These are phyloP conservation scores for Nigrospora osmanthi DNA, from an alignment of 2,329 filamentous ascomycete genomes.

Conservation along the genomic window DNA sequence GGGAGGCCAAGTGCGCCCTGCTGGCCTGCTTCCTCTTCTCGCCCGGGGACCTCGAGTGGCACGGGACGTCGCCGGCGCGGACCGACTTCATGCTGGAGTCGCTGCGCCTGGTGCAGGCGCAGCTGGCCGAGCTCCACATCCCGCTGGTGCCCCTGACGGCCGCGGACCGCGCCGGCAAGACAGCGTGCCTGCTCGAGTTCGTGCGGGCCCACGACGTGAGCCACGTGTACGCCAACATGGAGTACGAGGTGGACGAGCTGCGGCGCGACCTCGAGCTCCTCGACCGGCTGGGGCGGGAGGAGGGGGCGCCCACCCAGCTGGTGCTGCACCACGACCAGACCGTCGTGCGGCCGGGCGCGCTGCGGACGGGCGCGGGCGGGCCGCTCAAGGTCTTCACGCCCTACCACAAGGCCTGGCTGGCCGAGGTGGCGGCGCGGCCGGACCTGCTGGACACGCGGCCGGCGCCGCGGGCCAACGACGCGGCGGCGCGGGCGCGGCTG, in stretches of 20 bases:
- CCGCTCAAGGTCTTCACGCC: conserved; percentile 16
- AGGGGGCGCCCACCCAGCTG: conserved; percentile 4
- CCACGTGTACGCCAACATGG: conserved; percentile 14
- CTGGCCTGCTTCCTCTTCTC: conserved; percentile 14
- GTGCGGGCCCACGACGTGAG: conserved; percentile 9
- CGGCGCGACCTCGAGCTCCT: conserved; percentile 13
- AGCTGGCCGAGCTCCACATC: conserved; percentile 10
- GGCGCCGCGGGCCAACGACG: conserved; percentile 19
- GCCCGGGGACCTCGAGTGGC: conserved; percentile 15
- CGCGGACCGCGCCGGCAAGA: conserved; percentile 9
- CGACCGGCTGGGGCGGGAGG: conserved; percentile 4
- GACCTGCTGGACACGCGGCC: conserved; percentile 32
- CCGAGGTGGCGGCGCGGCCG: conserved; percentile 36
- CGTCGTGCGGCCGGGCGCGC: conserved; percentile 8
- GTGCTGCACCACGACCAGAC: conserved; percentile 14
- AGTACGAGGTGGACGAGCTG: conserved; percentile 17
- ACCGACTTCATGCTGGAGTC: conserved; percentile 14
- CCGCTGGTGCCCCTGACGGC: conserved; percentile 12
- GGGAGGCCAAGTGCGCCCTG: conserved; percentile 6
- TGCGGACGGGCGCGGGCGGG: conserved; percentile 9
- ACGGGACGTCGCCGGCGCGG: conserved; percentile 13
- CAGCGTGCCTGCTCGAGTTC: conserved; percentile 6
- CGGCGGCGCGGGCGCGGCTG: conserved; percentile 19
- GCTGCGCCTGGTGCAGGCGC: conserved; percentile 8
- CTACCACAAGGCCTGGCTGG: conserved; percentile 18